Conservation (phyloP, 352 stramenopile genomes). For the Phytophthora fragariaefolia region DNA sequence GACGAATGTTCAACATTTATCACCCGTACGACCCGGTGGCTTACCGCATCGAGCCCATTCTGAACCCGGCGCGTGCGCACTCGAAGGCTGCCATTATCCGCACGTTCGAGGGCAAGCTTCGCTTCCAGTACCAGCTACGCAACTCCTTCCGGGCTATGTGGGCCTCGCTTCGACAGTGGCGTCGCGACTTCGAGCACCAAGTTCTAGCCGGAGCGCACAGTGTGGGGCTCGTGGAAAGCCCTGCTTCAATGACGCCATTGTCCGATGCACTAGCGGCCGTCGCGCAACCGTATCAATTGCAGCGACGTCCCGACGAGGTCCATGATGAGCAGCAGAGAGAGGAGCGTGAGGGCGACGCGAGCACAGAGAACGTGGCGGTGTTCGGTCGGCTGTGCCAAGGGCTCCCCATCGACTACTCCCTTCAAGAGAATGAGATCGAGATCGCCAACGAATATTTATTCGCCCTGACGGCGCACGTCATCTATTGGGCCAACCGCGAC, state of each 20-base stretch:
- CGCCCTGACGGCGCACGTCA: slow-evolving; percentile 91
- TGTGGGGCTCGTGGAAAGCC: slow-evolving; percentile 75
- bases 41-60: slow-evolving; percentile 96
- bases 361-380: slow-evolving; percentile 50
- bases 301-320: slow-evolving; percentile 22
- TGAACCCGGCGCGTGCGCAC: slow-evolving; percentile 76
- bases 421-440: slow-evolving; percentile 95
- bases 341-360: slow-evolving; percentile 46
- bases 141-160: slow-evolving; percentile 85
- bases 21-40: slow-evolving; percentile 95
- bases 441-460: slow-evolving; percentile 95
- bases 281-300: slow-evolving; percentile 33
- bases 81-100: slow-evolving; percentile 88
- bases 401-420: slow-evolving; percentile 85
- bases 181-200: slow-evolving; percentile 77
- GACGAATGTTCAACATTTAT: slow-evolving; percentile 95
- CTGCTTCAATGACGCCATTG: slow-evolving; percentile 37
- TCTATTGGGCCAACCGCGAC: slow-evolving; percentile 93
- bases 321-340: slow-evolving; percentile 32
- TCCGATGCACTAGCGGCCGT: slow-evolving; percentile 40
- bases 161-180: slow-evolving; percentile 77
- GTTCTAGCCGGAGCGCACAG: slow-evolving; percentile 72
- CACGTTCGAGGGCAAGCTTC: slow-evolving; percentile 84
- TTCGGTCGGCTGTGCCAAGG: slow-evolving; percentile 76
- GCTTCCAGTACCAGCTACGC: slow-evolving; percentile 87